Conservation (phyloP, 176 grass and related monocot species). For the Otatea glauca region DNA sequence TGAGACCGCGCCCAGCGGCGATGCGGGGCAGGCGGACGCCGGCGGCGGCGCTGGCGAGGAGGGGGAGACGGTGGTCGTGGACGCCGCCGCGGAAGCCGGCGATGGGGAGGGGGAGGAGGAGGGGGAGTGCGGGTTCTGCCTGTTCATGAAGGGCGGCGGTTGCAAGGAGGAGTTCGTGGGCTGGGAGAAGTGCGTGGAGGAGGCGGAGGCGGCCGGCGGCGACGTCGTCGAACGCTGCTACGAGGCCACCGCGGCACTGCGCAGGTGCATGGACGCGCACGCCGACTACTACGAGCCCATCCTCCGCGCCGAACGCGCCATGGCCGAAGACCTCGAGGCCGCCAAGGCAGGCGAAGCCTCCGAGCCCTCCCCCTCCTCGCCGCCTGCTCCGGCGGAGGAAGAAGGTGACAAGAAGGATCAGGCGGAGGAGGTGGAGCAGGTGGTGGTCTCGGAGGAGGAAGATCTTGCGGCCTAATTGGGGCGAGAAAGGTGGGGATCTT, state of each 20-base stretch:
- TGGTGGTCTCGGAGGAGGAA: neutral
- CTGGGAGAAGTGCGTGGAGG: slow-evolving; percentile 96
- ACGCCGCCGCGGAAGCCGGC: neutral
- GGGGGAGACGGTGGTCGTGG: slow-evolving; percentile 37
- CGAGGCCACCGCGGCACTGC: slow-evolving; percentile 56
- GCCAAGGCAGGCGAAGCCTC: slow-evolving; percentile 13
- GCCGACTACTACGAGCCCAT: slow-evolving; percentile 83
- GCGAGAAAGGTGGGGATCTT: slow-evolving; percentile 19
- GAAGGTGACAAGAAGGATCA: neutral
- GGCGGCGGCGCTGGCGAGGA: neutral
- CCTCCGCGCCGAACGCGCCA: slow-evolving; percentile 60
- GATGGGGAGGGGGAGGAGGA: slow-evolving; percentile 51
- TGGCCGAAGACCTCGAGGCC: slow-evolving; percentile 55
- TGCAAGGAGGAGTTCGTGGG: slow-evolving; percentile 81
- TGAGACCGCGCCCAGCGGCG: neutral
- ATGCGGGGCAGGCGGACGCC: neutral
- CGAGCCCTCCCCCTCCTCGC: neutral
- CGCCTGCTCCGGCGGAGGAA: neutral
- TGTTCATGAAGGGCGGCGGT: slow-evolving; percentile 96
- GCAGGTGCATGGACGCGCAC: slow-evolving; percentile 83
- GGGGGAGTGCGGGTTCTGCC: slow-evolving; percentile 86
- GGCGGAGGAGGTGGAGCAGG: neutral
- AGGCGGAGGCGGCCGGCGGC: slow-evolving; percentile 51
- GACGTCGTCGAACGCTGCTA: slow-evolving; percentile 80
- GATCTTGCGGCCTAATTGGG: slow-evolving; percentile 13